Conservation (phyloP, 768 basidiomycete species). For the Coprinopsis sp. region DNA sequence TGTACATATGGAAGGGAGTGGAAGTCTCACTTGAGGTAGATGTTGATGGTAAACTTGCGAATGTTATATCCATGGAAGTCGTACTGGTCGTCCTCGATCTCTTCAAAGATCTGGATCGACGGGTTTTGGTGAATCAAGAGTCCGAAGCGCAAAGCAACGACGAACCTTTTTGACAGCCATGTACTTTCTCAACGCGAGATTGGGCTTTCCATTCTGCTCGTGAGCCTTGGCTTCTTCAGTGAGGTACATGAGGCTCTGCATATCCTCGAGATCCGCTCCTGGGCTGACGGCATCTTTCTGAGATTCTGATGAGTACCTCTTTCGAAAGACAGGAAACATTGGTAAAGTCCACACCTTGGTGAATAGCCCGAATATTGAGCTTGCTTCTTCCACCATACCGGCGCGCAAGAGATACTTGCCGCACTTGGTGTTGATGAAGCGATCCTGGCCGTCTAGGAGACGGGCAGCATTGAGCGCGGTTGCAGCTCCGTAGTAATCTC, state of each 20-base stretch:
- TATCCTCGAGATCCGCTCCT: conserved; percentile 81
- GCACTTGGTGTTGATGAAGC: conserved; percentile 90
- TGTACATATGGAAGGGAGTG: background rate
- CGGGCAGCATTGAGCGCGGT: conserved; percentile 75
- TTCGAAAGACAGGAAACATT: background rate
- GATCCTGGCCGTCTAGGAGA: conserved; percentile 85
- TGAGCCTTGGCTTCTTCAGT: conserved; percentile 77
- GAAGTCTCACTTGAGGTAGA: conserved; percentile 72
- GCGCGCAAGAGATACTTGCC: conserved; percentile 88
- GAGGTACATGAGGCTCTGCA: conserved; percentile 91
- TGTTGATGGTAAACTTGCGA: conserved; percentile 81
- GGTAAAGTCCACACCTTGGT: conserved; percentile 68
- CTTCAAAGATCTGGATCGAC: conserved; percentile 62
- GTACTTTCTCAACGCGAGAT: conserved; percentile 83
- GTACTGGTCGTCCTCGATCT: conserved; percentile 92
- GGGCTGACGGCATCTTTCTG: conserved; percentile 84
- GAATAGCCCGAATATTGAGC: conserved; percentile 73
- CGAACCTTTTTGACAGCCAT: conserved; percentile 67
- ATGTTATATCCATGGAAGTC: conserved; percentile 97
- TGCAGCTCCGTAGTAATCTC: conserved; percentile 75
- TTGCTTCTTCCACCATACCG: conserved; percentile 74
- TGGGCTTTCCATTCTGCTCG: conserved; percentile 55
- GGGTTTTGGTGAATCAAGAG: background rate
- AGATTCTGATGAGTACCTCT: background rate
- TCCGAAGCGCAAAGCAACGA: background rate